Conservation (phyloP, 805 yeast genomes). For the Kazachstania psychrophila region DNA sequence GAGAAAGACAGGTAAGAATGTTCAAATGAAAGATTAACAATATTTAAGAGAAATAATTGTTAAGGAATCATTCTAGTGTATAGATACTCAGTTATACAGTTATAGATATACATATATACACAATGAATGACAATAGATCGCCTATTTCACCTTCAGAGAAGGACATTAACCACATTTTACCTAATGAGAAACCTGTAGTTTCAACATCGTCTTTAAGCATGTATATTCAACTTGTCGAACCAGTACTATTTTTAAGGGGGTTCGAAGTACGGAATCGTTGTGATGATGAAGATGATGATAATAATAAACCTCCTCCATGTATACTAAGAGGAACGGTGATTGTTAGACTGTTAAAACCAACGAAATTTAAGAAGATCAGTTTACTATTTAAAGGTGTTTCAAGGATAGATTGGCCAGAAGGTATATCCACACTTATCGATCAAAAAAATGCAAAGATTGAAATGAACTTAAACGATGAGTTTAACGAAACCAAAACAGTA, state of each 20-base stretch:
- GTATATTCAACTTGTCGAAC: constrained; percentile 68
- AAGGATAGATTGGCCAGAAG: constrained; percentile 93
- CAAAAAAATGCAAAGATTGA: constrained; percentile 10
- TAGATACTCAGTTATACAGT: too few species aligned
- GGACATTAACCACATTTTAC: constrained; percentile 35
- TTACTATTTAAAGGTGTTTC: constrained; percentile 56
- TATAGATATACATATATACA: neutral
- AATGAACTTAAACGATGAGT: constrained; percentile 36
- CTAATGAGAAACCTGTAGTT: constrained; percentile 38
- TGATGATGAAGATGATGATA: neutral
- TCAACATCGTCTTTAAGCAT: constrained; percentile 54
- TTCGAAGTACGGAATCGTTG: constrained; percentile 38
- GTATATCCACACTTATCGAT: constrained; percentile 71
- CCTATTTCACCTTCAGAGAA: constrained; percentile 43
- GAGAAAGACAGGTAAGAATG: neutral
- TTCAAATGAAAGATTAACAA: neutral
- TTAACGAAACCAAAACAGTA: constrained; percentile 50
- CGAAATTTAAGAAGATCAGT: constrained; percentile 53
- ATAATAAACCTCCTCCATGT: constrained; percentile 4
- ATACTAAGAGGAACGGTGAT: constrained; percentile 69
- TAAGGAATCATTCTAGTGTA: too few species aligned
- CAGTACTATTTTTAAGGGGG: constrained; percentile 70
- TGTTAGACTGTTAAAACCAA: constrained; percentile 56
- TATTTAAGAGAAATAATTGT: too few species aligned
- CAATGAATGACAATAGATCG: constrained; percentile 7